Evolutionary conservation across 2,329 filamentous ascomycete genomes (phyloP).

Genomic region (Penicillium sp.): DNA sequence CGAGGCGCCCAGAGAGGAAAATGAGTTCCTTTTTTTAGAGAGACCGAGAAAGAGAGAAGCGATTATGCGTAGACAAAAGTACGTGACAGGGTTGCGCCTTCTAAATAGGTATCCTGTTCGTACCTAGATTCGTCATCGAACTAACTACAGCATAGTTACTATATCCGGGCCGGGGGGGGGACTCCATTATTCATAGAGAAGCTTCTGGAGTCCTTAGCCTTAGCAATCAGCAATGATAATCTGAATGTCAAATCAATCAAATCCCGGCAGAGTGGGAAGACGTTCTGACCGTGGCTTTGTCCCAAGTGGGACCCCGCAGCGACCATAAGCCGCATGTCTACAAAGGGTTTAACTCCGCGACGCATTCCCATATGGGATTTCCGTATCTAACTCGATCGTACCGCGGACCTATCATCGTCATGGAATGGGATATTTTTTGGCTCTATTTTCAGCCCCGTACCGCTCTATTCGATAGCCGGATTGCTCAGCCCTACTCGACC

Average conservation of each 20-base stretch:
- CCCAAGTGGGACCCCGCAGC: neutral
- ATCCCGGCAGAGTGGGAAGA: neutral
- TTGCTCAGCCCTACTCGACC: slow-evolving; percentile 15
- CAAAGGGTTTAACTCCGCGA: slow-evolving; percentile 13
- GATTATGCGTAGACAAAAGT: neutral
- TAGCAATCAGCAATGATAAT: neutral
- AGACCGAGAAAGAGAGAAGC: too few species aligned
- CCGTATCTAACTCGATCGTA: neutral
- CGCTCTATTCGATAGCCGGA: neutral
- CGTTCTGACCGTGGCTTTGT: neutral
- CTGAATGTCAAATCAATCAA: neutral
- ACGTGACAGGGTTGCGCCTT: neutral
- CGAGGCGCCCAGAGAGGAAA: slow-evolving; percentile 6
- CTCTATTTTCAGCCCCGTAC: neutral
- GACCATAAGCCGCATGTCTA: neutral
- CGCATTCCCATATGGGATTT: neutral
- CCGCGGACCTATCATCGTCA: neutral
- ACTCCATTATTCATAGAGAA: neutral
- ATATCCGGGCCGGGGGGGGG: neutral
- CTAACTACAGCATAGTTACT: neutral
- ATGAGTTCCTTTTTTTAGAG: neutral
- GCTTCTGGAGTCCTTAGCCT: neutral
- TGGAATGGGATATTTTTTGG: neutral
- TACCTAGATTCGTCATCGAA: neutral
- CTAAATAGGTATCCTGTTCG: neutral